Evolutionary conservation across 2,329 filamentous ascomycete species (phyloP).

Genomic region (Beauveria australis): DNA sequence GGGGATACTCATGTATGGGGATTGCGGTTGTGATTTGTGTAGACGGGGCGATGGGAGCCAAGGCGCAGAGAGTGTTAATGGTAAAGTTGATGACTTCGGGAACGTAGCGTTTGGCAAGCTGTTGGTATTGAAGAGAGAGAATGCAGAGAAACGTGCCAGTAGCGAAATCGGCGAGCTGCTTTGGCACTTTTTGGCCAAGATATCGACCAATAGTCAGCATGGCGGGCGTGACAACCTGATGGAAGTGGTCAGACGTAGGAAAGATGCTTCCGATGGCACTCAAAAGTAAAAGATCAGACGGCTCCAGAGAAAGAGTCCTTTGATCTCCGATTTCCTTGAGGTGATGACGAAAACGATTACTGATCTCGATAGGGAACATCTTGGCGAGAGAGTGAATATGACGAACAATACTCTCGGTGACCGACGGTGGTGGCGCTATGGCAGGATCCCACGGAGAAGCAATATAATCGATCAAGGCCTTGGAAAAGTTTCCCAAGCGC

Average conservation of each 20-base stretch:
- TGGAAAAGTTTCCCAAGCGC: conserved; percentile 62
- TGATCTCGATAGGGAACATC: conserved; percentile 70
- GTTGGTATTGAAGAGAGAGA: conserved; percentile 74
- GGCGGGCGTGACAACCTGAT: conserved; percentile 86
- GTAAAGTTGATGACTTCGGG: conserved; percentile 82
- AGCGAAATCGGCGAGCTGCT: conserved; percentile 56
- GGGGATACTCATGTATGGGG: conserved; percentile 49
- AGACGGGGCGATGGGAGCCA: conserved; percentile 48
- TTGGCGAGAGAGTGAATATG: conserved; percentile 92
- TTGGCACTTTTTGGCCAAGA: conserved; percentile 67
- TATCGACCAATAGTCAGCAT: conserved; percentile 78
- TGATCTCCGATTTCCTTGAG: conserved; percentile 47
- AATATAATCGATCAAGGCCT: conserved; percentile 56
- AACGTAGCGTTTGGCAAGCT: conserved; percentile 75
- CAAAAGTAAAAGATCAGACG: conserved; percentile 72
- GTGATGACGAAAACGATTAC: conserved; percentile 67
- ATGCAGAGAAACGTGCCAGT: conserved; percentile 73
- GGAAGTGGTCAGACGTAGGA: conserved; percentile 94
- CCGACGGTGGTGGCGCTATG: conserved; percentile 49
- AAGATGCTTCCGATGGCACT: conserved; percentile 80
- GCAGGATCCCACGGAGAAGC: conserved; percentile 36
- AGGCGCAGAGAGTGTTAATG: conserved; percentile 61
- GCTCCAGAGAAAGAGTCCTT: conserved; percentile 44
- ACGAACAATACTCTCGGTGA: conserved; percentile 72
- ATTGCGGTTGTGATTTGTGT: conserved; percentile 52